phyloP scores from a whole-genome alignment of 1,139 yeast species.

The Dujonia santamariae region DNA sequence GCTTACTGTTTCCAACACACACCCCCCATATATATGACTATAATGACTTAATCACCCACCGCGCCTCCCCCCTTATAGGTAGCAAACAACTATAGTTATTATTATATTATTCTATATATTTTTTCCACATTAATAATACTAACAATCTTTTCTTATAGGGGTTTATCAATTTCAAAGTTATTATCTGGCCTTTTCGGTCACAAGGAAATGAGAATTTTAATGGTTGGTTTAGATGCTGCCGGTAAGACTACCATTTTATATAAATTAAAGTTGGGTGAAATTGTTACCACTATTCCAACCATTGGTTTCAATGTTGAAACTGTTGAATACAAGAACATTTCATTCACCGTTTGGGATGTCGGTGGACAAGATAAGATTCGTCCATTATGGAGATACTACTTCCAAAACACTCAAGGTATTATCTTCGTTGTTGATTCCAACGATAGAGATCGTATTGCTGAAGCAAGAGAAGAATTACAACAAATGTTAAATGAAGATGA shows the following conservation, averaged over 20 bases:
- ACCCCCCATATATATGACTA: too few species aligned
- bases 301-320: slow-evolving; percentile 95
- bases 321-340: slow-evolving; percentile 90
- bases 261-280: slow-evolving; percentile 87
- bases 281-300: slow-evolving; percentile 90
- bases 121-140: slow-evolving; percentile 19
- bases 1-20: too few species aligned
- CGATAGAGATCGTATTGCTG: slow-evolving; percentile 91
- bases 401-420: slow-evolving; percentile 92
- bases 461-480: slow-evolving; percentile 91
- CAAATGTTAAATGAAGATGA: slow-evolving; percentile 94
- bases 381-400: slow-evolving; percentile 94
- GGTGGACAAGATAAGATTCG: slow-evolving; percentile 97
- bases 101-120: too few species aligned
- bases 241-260: slow-evolving; percentile 90
- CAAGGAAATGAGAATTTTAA: slow-evolving; percentile 86
- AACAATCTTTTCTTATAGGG: slow-evolving; percentile 42
- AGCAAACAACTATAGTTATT: too few species aligned
- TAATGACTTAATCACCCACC: too few species aligned
- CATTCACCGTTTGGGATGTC: slow-evolving; percentile 95
- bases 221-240: slow-evolving; percentile 93
- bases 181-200: slow-evolving; percentile 82
- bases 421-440: slow-evolving; percentile 90
- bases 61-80: too few species aligned
- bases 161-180: slow-evolving; percentile 84